Conservation (phyloP, 441 rosid genomes). For the Bruguiera hainesii region DNA sequence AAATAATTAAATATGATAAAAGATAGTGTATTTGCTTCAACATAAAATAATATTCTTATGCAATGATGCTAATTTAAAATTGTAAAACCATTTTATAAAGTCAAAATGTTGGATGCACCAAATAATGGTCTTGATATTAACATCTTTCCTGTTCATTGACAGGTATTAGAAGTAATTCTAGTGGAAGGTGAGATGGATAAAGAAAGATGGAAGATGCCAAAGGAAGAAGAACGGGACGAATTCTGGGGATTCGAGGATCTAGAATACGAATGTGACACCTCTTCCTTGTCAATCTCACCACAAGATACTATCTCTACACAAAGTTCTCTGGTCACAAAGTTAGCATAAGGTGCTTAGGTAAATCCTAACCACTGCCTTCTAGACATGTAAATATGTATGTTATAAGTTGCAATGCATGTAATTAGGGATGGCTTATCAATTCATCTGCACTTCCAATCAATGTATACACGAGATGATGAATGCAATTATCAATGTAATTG, state of each 20-base stretch:
- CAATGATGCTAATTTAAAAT: slow-evolving; percentile 5
- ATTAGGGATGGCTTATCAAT: neutral
- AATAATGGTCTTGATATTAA: neutral
- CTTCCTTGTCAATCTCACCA: slow-evolving; percentile 53
- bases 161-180: slow-evolving; percentile 68
- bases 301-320: slow-evolving; percentile 49
- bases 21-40: no score
- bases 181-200: slow-evolving; percentile 51
- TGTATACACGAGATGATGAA: no score
- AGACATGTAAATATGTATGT: slow-evolving; percentile 11
- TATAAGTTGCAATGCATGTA: neutral
- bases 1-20: no score
- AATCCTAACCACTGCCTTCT: neutral
- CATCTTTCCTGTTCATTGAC: slow-evolving; percentile 7
- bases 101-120: slow-evolving; percentile 11
- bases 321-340: slow-evolving; percentile 29
- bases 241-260: slow-evolving; percentile 95
- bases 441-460: neutral
- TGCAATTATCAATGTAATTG: no score
- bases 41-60: neutral
- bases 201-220: slow-evolving; percentile 80
- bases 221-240: slow-evolving; percentile 69
- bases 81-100: neutral
- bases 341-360: neutral
- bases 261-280: slow-evolving; percentile 53